A percentile compares a stretch with the other conserved stretches of the same genome.
These are phyloP conservation scores for Millerozyma acaciae DNA, from an alignment of 805 yeast species.

Conservation along the genomic window DNA sequence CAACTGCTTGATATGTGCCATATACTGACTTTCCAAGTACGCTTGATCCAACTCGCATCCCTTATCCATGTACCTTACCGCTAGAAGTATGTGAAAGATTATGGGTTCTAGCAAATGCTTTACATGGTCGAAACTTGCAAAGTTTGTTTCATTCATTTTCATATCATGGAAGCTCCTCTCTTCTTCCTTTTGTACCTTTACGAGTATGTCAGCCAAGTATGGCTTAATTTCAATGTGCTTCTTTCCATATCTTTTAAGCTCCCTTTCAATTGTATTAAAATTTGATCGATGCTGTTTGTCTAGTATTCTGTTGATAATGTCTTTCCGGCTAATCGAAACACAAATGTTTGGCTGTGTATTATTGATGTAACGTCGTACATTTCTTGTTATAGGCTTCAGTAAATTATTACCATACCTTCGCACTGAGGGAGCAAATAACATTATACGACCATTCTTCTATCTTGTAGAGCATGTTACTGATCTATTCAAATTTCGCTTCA, in stretches of 20 bases:
- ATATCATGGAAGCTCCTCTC: slow-evolving; percentile 5
- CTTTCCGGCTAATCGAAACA: too few species aligned
- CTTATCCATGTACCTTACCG: slow-evolving; percentile 5
- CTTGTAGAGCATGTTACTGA: too few species aligned
- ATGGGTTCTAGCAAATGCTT: slow-evolving; percentile 12
- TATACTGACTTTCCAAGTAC: slow-evolving; percentile 3
- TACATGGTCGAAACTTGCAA: slow-evolving; percentile 5
- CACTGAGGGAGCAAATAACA: too few species aligned
- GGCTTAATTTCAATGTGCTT: slow-evolving; percentile 7
- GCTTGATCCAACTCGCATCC: neutral
- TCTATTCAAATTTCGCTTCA: too few species aligned
- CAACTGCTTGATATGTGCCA: slow-evolving; percentile 4
- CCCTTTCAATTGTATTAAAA: slow-evolving; percentile 12
- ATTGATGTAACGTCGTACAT: too few species aligned
- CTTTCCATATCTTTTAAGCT: slow-evolving; percentile 9
- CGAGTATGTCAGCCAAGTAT: slow-evolving; percentile 9
- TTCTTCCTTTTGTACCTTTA: slow-evolving; percentile 8
- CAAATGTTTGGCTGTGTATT: too few species aligned
- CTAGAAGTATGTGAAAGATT: slow-evolving; percentile 11
- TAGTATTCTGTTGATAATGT: slow-evolving; percentile 8
- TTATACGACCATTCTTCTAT: too few species aligned
- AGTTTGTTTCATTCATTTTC: neutral
- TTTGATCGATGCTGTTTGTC: slow-evolving; percentile 17
- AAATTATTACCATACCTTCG: too few species aligned
- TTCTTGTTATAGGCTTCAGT: too few species aligned